Evolutionary conservation across 2,329 filamentous ascomycete species (phyloP).

Genomic region (Purpureocillium lavendulum): DNA sequence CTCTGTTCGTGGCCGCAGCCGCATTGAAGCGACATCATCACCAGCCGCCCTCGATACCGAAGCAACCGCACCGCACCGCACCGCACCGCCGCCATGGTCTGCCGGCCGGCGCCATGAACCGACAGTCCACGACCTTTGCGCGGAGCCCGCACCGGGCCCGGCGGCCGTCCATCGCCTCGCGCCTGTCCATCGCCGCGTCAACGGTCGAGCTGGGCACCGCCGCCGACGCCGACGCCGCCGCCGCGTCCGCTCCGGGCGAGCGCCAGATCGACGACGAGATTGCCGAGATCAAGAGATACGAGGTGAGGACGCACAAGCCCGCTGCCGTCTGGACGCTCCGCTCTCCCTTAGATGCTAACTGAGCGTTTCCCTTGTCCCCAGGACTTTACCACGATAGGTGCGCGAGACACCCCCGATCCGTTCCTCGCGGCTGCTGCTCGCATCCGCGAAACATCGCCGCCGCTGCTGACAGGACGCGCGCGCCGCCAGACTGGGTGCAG

Average conservation of each 20-base stretch:
- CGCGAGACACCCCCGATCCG: too few species aligned
- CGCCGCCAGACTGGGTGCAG: conserved; percentile 77
- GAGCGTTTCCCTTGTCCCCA: conserved; percentile 8
- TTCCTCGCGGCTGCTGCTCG: too few species aligned
- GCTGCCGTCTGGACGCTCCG: conserved; percentile 1
- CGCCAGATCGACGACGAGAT: conserved; percentile 87
- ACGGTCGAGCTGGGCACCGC: conserved; percentile 54
- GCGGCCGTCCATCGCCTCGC: conserved; percentile 52
- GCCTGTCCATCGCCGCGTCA: conserved; percentile 61
- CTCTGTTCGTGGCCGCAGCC: too few species aligned
- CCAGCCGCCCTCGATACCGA: too few species aligned
- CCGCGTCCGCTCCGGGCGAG: conserved; percentile 44
- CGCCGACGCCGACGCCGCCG: conserved; percentile 38
- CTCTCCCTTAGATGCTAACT: background rate
- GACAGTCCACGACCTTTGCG: conserved; percentile 43
- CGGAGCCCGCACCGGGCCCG: conserved; percentile 27
- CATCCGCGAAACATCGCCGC: too few species aligned
- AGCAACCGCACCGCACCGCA: too few species aligned
- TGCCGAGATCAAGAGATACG: conserved; percentile 94
- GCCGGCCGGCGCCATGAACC: conserved; percentile 34
- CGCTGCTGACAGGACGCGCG: too few species aligned
- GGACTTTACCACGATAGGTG: conserved; percentile 68
- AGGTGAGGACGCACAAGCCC: conserved; percentile 45
- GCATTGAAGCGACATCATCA: too few species aligned
- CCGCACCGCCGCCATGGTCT: conserved; percentile 27